These are phyloP conservation scores for Fraxinus excelsior DNA, from an alignment of 257 asterid genomes.

Conservation along the genomic window DNA sequence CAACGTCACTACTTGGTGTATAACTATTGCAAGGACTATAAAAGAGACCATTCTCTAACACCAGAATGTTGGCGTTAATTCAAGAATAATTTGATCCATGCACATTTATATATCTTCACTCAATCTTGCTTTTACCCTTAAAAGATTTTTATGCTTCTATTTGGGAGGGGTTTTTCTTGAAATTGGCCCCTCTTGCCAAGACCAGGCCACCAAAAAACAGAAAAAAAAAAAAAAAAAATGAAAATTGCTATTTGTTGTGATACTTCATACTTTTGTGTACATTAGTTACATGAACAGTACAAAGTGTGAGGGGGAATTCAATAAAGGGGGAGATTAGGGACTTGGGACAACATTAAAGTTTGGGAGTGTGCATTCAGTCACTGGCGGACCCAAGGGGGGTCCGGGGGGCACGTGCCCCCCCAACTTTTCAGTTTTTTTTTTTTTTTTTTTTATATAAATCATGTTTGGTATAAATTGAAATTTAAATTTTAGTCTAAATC, in stretches of 20 bases:
- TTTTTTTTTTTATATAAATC: no score
- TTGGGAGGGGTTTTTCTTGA: no score
- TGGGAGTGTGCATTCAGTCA: neutral
- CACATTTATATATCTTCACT: neutral
- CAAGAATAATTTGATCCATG: neutral
- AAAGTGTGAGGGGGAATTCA: neutral
- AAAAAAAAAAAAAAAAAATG: neutral
- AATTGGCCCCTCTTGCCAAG: no score
- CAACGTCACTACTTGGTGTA: constrained; percentile 63
- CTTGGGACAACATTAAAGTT: no score
- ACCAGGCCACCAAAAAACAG: no score
- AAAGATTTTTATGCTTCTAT: no score
- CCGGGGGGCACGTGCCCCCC: no score
- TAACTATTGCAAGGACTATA: constrained; percentile 70
- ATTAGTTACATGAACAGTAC: neutral
- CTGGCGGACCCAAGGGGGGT: no score
- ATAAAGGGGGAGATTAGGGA: neutral
- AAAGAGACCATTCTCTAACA: constrained; percentile 78
- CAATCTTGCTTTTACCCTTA: neutral
- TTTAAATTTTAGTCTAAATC: no score
- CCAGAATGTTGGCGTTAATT: constrained; percentile 73
- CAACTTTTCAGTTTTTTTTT: no score
- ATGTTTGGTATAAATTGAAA: no score
- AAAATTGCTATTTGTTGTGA: neutral
- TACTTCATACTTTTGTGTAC: neutral